These are phyloP conservation scores for Alternaria ventricosa DNA, from an alignment of 2,329 filamentous ascomycete species.

Conservation along the genomic window DNA sequence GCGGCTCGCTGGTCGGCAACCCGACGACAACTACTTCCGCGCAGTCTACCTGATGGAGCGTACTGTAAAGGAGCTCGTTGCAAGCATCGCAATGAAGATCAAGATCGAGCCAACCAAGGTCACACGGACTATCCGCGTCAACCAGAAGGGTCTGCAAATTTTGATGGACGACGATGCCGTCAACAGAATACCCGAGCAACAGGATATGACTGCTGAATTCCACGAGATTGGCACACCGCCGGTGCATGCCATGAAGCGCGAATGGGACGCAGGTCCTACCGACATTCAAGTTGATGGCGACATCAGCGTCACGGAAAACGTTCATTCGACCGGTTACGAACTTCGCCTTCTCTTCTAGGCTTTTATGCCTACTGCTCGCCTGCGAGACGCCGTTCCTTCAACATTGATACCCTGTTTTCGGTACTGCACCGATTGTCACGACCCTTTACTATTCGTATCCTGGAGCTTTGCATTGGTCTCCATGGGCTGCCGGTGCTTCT, in stretches of 20 bases:
- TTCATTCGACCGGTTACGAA: conserved; percentile 56
- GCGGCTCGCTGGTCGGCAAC: conserved; percentile 56
- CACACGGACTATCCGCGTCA: conserved; percentile 73
- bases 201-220: conserved; percentile 81
- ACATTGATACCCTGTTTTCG: conserved; percentile 17
- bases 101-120: conserved; percentile 76
- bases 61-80: conserved; percentile 75
- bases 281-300: conserved; percentile 59
- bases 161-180: conserved; percentile 92
- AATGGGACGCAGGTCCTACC: conserved; percentile 59
- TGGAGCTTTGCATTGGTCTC: conserved; percentile 18
- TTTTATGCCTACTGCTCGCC: conserved; percentile 1
- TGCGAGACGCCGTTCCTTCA: conserved; percentile 11
- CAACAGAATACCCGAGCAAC: conserved; percentile 81
- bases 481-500: conserved; percentile 21
- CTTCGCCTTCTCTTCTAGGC: conserved; percentile 56
- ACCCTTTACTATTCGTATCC: conserved; percentile 42
- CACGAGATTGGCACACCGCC: conserved; percentile 64
- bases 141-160: conserved; percentile 77
- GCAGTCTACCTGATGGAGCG: conserved; percentile 86
- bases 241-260: conserved; percentile 56
- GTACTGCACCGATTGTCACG: conserved; percentile 36
- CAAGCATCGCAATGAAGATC: conserved; percentile 78
- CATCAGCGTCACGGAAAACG: conserved; percentile 51
- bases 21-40: conserved; percentile 73